These are phyloP conservation scores for Neovahlkampfia damariscottae DNA, from an alignment of 78 protist genomes.

Conservation along the genomic window DNA sequence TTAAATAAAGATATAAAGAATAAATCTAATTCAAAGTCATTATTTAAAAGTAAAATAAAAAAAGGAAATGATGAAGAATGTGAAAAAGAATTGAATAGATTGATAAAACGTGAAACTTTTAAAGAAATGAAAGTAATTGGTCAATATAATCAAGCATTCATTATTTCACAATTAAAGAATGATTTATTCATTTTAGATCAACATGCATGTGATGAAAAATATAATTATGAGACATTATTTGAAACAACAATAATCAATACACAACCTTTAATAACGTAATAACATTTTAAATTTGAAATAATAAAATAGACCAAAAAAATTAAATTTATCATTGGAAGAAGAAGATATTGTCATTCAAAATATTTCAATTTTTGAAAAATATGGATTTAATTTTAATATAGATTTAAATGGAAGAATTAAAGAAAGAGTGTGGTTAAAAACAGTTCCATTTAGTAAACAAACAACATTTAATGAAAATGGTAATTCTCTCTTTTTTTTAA, in stretches of 20 bases:
- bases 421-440: slow-evolving; percentile 22
- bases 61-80: not conserved
- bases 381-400: no score
- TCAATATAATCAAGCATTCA: slow-evolving; percentile 87
- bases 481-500: not conserved
- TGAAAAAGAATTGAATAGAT: not conserved
- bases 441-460: slow-evolving; percentile 36
- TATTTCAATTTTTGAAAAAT: slow-evolving; percentile 22
- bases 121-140: slow-evolving; percentile 66
- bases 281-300: no score
- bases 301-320: no score
- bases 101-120: slow-evolving; percentile 35
- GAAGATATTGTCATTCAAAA: slow-evolving; percentile 41
- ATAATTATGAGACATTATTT: slow-evolving; percentile 62
- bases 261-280: no score
- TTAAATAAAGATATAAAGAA: no score
- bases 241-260: no score
- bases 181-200: slow-evolving; percentile 81
- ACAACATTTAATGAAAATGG: not conserved
- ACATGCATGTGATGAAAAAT: slow-evolving; percentile 95
- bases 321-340: slow-evolving; percentile 42
- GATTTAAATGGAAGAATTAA: slow-evolving; percentile 35
- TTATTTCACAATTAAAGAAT: slow-evolving; percentile 45
- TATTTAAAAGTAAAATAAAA: no score
- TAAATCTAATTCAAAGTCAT: no score